These are phyloP conservation scores for Calvatia gigantea DNA, from an alignment of 768 basidiomycete genomes.

Conservation along the genomic window DNA sequence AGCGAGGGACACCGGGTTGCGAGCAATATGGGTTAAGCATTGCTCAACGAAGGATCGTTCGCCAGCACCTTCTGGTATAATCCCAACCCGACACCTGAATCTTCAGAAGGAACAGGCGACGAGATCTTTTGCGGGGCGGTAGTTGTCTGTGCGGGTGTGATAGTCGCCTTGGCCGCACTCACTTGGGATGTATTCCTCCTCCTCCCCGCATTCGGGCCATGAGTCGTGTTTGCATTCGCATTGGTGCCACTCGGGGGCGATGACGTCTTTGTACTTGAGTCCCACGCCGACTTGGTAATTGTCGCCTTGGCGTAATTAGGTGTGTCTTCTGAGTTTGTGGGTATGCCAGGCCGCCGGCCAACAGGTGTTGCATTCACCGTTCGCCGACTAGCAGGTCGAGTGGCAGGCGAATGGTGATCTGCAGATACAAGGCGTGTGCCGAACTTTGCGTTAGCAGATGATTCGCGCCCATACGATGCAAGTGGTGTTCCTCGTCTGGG, in stretches of 20 bases:
- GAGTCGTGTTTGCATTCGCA: slow-evolving; percentile 19
- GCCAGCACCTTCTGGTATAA: slow-evolving; percentile 80
- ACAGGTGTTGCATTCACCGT: slow-evolving; percentile 45
- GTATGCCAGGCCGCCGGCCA: slow-evolving; percentile 31
- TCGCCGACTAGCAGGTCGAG: slow-evolving; percentile 64
- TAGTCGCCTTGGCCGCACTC: slow-evolving; percentile 47
- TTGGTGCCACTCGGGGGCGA: slow-evolving; percentile 4
- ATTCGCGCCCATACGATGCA: slow-evolving; percentile 71
- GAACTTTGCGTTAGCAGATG: slow-evolving; percentile 91
- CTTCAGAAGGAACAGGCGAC: slow-evolving; percentile 76
- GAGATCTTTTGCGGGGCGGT: slow-evolving; percentile 38
- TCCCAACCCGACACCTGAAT: slow-evolving; percentile 67
- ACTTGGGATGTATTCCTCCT: slow-evolving; percentile 71
- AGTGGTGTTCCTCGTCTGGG: slow-evolving; percentile 39
- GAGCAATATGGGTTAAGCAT: slow-evolving; percentile 24
- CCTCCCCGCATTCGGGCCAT: slow-evolving; percentile 49
- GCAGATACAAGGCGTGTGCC: slow-evolving; percentile 71
- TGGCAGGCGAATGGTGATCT: slow-evolving; percentile 42
- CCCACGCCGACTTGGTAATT: slow-evolving; percentile 74
- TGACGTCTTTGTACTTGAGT: slow-evolving; percentile 44
- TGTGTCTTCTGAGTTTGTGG: slow-evolving; percentile 51
- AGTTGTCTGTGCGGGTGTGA: slow-evolving; percentile 30
- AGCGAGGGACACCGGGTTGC: slow-evolving; percentile 22
- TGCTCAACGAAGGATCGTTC: slow-evolving; percentile 65
- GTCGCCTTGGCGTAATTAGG: slow-evolving; percentile 67